Evolutionary conservation across 1,284 basidiomycete species (phyloP).

Genomic region (Pseudozyma sp.): DNA sequence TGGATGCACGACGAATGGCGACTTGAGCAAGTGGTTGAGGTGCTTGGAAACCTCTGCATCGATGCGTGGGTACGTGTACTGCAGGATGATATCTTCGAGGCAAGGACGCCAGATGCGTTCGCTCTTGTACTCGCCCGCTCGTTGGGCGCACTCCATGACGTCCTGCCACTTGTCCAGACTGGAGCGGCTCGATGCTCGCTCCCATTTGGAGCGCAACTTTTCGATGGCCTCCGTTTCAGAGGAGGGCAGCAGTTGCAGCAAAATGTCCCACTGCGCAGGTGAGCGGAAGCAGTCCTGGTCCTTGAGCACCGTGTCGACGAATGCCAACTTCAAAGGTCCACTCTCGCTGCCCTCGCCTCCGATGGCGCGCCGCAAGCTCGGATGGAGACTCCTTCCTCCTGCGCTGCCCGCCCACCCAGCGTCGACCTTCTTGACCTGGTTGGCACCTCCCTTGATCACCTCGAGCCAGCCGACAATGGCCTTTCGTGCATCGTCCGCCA

Average conservation of each 20-base stretch:
- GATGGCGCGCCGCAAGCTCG: constrained; percentile 63
- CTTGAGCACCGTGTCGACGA: constrained; percentile 78
- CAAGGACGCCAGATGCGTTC: constrained; percentile 59
- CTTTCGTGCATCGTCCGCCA: constrained; percentile 91
- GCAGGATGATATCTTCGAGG: constrained; percentile 85
- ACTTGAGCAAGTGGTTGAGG: constrained; percentile 96
- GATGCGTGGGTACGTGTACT: constrained; percentile 95
- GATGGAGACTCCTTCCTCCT: constrained; percentile 74
- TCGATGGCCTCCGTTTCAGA: constrained; percentile 56
- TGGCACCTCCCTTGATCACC: constrained; percentile 81
- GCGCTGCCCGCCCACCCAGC: constrained; percentile 69
- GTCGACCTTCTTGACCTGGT: constrained; percentile 87
- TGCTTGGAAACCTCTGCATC: constrained; percentile 98
- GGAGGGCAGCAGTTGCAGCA: constrained; percentile 80
- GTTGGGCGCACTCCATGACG: constrained; percentile 69
- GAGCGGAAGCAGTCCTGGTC: constrained; percentile 88
- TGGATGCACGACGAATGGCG: constrained; percentile 96
- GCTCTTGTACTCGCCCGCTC: constrained; percentile 63
- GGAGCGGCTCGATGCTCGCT: constrained; percentile 72
- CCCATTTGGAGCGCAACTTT: constrained; percentile 76
- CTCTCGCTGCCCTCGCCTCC: constrained; percentile 66
- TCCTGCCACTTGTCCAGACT: constrained; percentile 82
- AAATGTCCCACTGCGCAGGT: constrained; percentile 78
- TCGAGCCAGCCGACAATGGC: constrained; percentile 88
- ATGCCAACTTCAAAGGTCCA: constrained; percentile 74